These are phyloP conservation scores for Canna indica DNA, from an alignment of 176 grass and related monocot genomes.

Conservation along the genomic window DNA sequence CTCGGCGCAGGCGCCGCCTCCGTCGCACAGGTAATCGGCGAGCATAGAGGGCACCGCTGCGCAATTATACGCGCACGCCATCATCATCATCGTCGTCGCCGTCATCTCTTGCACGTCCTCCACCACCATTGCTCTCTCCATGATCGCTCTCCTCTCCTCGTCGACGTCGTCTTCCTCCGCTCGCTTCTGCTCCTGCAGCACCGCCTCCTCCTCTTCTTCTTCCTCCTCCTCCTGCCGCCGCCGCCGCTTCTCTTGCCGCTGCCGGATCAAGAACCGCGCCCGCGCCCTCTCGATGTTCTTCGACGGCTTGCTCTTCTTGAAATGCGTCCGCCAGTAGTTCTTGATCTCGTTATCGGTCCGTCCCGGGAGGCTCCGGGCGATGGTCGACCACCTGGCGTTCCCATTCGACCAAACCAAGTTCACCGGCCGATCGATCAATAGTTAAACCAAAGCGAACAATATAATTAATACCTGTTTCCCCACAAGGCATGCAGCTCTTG, in stretches of 20 bases:
- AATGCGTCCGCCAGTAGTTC: conserved; percentile 98
- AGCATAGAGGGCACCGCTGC: background rate
- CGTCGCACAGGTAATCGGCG: conserved; percentile 28
- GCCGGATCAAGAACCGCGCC: conserved; percentile 45
- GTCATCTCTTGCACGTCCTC: background rate
- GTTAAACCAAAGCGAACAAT: background rate
- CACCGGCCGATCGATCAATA: background rate
- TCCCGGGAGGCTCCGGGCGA: conserved; percentile 75
- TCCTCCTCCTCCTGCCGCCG: conserved; percentile 12
- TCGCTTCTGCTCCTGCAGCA: background rate
- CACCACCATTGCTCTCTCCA: background rate
- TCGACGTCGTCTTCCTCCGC: background rate
- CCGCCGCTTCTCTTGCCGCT: conserved; percentile 28
- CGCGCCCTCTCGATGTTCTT: conserved; percentile 73
- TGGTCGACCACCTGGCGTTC: conserved; percentile 66
- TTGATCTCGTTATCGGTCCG: conserved; percentile 99
- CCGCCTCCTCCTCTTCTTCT: background rate
- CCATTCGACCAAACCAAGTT: background rate
- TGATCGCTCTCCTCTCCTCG: too few relatives aligned
- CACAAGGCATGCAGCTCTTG: conserved; percentile 17
- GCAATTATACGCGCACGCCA: conserved; percentile 34
- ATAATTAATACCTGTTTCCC: conserved; percentile 14
- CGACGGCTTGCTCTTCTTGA: conserved; percentile 75
- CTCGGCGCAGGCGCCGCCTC: conserved; percentile 40
- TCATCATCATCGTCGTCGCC: background rate